Evolutionary conservation across 148 eudicot species (phyloP), one percentile per base, ranked within the genome.

Genomic region (Cornus kousa): DNA sequence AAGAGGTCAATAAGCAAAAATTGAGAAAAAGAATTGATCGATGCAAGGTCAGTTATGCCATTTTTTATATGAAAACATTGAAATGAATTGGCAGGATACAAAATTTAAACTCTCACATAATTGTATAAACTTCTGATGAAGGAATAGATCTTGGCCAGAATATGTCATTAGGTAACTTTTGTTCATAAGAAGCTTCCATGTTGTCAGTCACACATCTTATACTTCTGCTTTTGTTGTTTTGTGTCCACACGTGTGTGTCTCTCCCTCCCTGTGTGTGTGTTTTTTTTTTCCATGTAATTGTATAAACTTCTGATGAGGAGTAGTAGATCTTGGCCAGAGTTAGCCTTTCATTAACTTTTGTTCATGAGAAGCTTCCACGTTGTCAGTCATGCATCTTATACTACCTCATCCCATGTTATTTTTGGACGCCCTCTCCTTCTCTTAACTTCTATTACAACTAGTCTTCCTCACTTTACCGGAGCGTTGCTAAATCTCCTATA

Each of bases 1-100:
- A 89, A 76, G 93, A 88, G 75, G 91, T 86, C 79, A 93, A 95
- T 82, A 86, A 85, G 85, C 87, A 91, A 85, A 95, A 95, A 77
- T 78, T 95, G 78, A 86, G 87, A 80, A 86, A 95, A 55, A 97
- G 99, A 22, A 75, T 89, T 82, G 85, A 82, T 75, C 97, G 87
- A 73, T 93, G 81, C 87, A 95, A 95, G 92, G 99, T 91, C 46
- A 79, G 86, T 77, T 68, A 23, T 33, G 57, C 35, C 20, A 68
- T 67, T 55, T 71, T 57, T 46, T 14, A 28, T 33, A 9, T 24
- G 73, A 23, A 75, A 67, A 19, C n/a, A 19, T 16, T 55, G 28
- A 43, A 31, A 59, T 28, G 11, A 57, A 72, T 20, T 68, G 57
- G 3, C 20, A 5, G 17, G 14, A 19, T 57, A 57, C 5, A 17